Percentiles rank a stretch among this genome's conserved stretches.
Conservation (phyloP, 805 yeast genomes). For the Wickerhamiella alocasiicola region DNA sequence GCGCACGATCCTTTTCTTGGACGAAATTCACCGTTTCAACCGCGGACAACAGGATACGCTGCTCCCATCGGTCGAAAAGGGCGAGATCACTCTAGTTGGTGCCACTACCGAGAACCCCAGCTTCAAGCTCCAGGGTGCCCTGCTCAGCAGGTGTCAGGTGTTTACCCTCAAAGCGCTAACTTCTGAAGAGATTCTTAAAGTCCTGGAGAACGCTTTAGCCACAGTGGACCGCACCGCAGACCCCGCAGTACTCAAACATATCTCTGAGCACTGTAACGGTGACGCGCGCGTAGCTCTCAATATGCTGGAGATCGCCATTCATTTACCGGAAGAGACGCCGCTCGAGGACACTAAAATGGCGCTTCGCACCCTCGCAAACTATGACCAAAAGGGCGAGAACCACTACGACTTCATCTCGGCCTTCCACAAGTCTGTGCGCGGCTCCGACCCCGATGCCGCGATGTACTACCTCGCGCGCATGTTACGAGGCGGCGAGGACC, state of each 20-base stretch:
- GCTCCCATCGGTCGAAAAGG: conserved; percentile 72
- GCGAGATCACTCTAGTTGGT: conserved; percentile 71
- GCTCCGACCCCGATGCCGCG: conserved; percentile 82
- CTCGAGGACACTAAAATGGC: conserved; percentile 27
- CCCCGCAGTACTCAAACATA: conserved; percentile 47
- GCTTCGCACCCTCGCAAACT: conserved; percentile 42
- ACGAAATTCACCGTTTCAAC: conserved; percentile 83
- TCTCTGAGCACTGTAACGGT: conserved; percentile 69
- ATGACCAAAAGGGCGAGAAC: conserved; percentile 79
- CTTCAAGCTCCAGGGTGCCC: conserved; percentile 66
- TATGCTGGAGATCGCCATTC: conserved; percentile 46
- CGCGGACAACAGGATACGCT: conserved; percentile 81
- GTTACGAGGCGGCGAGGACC: conserved; percentile 91
- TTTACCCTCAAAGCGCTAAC: conserved; percentile 51
- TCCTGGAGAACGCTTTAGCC: conserved; percentile 47
- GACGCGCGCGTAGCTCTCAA: conserved; percentile 81
- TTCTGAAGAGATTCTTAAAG: conserved; percentile 36
- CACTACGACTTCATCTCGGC: conserved; percentile 96
- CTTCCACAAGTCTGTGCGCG: conserved; percentile 84
- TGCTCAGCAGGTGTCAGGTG: conserved; percentile 72
- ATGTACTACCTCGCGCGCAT: conserved; percentile 74
- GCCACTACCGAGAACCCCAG: conserved; percentile 98
- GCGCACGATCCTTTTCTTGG: conserved; percentile 66
- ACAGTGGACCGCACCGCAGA: conserved; percentile 40
- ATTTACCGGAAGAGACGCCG: conserved; percentile 12